These are phyloP conservation scores for Russula ochroleuca DNA, from an alignment of 768 basidiomycete species.

Conservation along the genomic window DNA sequence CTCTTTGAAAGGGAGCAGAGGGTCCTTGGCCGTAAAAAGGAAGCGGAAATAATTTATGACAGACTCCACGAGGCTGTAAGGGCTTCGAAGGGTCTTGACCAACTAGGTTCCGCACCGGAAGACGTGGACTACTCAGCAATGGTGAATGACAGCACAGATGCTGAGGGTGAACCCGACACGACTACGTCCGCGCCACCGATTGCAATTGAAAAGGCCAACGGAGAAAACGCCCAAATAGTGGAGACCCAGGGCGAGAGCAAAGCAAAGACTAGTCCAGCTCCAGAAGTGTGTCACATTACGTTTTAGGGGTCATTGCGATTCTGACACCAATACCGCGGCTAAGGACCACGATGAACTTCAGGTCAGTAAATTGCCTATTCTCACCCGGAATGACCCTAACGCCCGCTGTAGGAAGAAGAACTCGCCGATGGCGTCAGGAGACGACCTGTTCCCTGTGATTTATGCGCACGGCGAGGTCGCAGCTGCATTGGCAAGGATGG, in stretches of 20 bases:
- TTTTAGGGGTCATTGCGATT: neutral
- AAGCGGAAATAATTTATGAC: conserved; percentile 17
- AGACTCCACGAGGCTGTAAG: conserved; percentile 15
- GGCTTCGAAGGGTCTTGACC: conserved; percentile 3
- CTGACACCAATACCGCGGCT: neutral
- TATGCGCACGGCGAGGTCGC: conserved; percentile 19
- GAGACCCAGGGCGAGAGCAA: conserved; percentile 10
- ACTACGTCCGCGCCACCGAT: conserved; percentile 11
- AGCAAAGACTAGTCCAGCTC: conserved; percentile 13
- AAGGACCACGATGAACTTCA: conserved; percentile 25
- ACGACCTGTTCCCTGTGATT: conserved; percentile 20
- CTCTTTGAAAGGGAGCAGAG: conserved; percentile 16
- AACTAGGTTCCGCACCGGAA: conserved; percentile 1
- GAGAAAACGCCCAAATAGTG: conserved; percentile 4
- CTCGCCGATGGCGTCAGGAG: conserved; percentile 24
- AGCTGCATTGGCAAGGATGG: conserved; percentile 24
- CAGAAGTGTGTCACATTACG: conserved; percentile 13
- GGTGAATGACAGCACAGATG: conserved; percentile 24
- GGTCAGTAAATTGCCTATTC: conserved; percentile 5
- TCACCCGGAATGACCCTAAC: neutral
- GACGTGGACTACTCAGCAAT: conserved; percentile 14
- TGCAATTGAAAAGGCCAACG: conserved; percentile 14
- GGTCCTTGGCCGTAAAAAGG: conserved; percentile 18
- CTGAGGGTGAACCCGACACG: conserved; percentile 23
- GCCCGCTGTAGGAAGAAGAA: conserved; percentile 12